These are phyloP conservation scores for Linum tenue DNA, from an alignment of 345 rosid species.

Conservation along the genomic window DNA sequence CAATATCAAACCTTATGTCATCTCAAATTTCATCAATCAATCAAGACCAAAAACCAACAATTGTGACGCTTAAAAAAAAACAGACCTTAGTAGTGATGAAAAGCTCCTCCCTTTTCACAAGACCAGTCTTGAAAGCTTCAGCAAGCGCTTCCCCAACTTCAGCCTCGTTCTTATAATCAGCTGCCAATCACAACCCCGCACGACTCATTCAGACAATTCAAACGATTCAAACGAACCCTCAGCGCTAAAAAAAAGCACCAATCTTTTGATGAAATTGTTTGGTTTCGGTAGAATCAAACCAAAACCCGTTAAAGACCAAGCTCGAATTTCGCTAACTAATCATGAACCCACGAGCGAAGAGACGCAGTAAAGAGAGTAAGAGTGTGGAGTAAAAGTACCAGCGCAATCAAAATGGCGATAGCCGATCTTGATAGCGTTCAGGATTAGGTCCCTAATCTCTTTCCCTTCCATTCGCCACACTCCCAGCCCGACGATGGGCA, in stretches of 20 bases:
- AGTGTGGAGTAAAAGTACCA: slow-evolving; percentile 25
- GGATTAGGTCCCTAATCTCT: slow-evolving; percentile 53
- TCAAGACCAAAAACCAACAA: not conserved
- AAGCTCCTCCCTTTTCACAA: slow-evolving; percentile 78
- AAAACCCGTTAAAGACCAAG: too few species aligned
- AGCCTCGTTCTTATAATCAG: slow-evolving; percentile 63
- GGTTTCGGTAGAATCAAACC: too few species aligned
- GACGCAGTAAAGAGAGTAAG: not conserved
- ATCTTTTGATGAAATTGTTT: not conserved
- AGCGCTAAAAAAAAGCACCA: not conserved
- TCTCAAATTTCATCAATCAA: not conserved
- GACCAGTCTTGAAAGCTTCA: slow-evolving; percentile 48
- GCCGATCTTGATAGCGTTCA: slow-evolving; percentile 67
- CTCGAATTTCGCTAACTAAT: too few species aligned
- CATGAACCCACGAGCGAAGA: not conserved
- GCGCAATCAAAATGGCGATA: slow-evolving; percentile 94
- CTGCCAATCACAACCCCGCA: slow-evolving; percentile 25
- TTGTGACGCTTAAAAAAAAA: not conserved
- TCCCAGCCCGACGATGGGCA: slow-evolving; percentile 74
- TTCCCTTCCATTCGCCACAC: slow-evolving; percentile 84
- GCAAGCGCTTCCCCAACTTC: slow-evolving; percentile 72
- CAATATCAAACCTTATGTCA: not conserved
- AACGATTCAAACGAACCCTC: not conserved
- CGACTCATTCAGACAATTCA: not conserved
- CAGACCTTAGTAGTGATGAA: slow-evolving; percentile 74